These are phyloP conservation scores for Brasenia schreberi DNA, from an alignment of 164 flowering plant genomes.

Conservation along the genomic window DNA sequence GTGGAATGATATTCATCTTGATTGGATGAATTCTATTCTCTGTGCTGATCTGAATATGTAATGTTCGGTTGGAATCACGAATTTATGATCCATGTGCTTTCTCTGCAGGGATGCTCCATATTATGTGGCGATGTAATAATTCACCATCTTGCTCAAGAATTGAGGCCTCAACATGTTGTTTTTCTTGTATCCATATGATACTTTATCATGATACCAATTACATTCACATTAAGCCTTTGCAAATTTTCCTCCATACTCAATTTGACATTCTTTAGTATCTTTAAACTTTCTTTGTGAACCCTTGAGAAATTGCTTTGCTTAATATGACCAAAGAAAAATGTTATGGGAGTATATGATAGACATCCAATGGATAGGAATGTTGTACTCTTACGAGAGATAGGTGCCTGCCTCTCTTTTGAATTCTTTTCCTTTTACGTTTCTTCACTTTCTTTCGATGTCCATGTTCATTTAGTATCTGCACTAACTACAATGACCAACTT, in stretches of 20 bases:
- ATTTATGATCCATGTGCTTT: neutral
- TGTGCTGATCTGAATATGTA: too few relatives aligned
- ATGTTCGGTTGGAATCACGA: too few relatives aligned
- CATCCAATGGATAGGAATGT: conserved; percentile 81
- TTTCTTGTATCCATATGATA: conserved; percentile 73
- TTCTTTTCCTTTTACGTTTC: neutral
- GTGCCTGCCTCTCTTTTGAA: conserved; percentile 21
- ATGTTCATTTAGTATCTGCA: neutral
- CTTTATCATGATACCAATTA: too few relatives aligned
- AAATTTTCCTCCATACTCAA: neutral
- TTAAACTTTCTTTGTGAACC: neutral
- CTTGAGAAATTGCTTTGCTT: neutral
- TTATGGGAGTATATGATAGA: conserved; percentile 81
- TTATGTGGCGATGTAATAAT: conserved; percentile 97
- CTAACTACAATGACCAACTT: neutral
- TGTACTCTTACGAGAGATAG: conserved; percentile 69
- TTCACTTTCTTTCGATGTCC: neutral
- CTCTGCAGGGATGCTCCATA: conserved; percentile 81
- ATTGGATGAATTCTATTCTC: too few relatives aligned
- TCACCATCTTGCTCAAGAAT: conserved; percentile 62
- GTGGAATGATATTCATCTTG: too few relatives aligned
- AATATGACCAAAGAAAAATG: conserved; percentile 60
- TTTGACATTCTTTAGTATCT: neutral
- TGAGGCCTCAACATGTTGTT: conserved; percentile 75
- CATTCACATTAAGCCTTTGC: too few relatives aligned